A percentile compares a stretch with the other conserved stretches of the same genome.
Conservation (phyloP, 23 red algal species). For the Cyanidium caldarium region DNA sequence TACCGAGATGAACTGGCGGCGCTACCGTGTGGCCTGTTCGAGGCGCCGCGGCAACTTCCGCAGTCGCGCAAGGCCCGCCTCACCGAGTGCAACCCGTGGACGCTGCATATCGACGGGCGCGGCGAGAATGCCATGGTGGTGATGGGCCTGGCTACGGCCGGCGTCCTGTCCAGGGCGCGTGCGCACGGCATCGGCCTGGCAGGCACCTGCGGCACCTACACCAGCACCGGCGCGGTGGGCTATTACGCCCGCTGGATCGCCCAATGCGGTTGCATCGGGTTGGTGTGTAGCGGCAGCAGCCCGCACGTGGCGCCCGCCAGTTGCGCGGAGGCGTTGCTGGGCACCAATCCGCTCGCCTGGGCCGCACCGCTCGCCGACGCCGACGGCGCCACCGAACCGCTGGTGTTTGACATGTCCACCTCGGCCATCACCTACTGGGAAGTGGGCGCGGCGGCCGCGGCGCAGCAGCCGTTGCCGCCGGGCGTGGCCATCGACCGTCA, state of each 20-base stretch:
- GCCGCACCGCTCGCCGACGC: neutral
- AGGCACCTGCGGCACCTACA: neutral
- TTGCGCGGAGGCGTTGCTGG: neutral
- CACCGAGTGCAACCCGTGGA: no score
- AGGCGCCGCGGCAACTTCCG: neutral
- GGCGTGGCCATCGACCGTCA: no score
- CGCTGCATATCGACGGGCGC: neutral
- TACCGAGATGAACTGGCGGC: neutral
- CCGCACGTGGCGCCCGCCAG: no score
- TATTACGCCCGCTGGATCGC: neutral
- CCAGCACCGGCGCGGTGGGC: neutral
- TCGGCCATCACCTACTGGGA: conserved; percentile 1
- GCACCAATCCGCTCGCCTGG: neutral
- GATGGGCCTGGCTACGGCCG: neutral
- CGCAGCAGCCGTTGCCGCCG: no score
- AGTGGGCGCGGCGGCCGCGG: neutral
- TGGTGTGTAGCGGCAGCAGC: neutral
- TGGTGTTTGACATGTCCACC: neutral
- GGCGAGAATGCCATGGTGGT: neutral
- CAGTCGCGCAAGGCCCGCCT: no score
- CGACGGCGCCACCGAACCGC: neutral
- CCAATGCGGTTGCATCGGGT: neutral
- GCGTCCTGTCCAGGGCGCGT: neutral
- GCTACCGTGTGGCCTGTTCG: neutral
- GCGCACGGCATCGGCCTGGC: neutral